Evolutionary conservation across 192 early-diverging fungal genomes (phyloP), one percentile per base, ranked within the genome.

Genomic region (Haplosporangium gracile): DNA sequence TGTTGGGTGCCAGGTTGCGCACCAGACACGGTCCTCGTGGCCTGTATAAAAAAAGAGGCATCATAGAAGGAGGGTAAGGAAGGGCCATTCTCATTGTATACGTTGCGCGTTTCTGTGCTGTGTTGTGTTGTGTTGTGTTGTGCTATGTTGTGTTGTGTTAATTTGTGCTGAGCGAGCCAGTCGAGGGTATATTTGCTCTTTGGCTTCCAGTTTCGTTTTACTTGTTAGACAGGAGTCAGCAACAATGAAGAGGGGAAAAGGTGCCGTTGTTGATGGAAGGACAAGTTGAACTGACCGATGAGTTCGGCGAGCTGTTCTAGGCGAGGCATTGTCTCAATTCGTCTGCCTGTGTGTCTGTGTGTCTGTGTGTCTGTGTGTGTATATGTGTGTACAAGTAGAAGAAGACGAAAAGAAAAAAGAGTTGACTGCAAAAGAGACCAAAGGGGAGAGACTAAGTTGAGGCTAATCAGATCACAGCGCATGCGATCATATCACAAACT

Each of bases 1-100:
- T 6, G 92, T 91, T 0, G 95, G 94, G 71, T 96, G 95, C 98
- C 98, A 99, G 49, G 94, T 87, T 43, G 95, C 92, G 70, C 94
- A 93, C 97, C 97, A 97, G 9, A 96, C 96, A 63, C 95, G 89
- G 90, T 97, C 96, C 34, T 93, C 88, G 82, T 98, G 97, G 55
- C 94, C 95, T 93, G 36, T 42, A 1, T 39, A n/a, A 15, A 36
- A 69, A 51, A 39, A 32, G 60, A 10, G 26, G 42, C 5, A 73
- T 0, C 6, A 43, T n/a, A n/a, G 24, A 29, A 60, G 13, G 22
- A 42, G 79, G 42, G 63, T 74, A 39, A 73, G 70, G 36, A 73
- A 26, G 57, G n/a, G 43, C 65, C 49, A 8, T 16, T 10, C 1
- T 34, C 11, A 26, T 6, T 29, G 18, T 79, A 13, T 53, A 9